These are phyloP conservation scores for Pseudozyma hubeiensis DNA, from an alignment of 1,284 basidiomycete species.

Conservation along the genomic window DNA sequence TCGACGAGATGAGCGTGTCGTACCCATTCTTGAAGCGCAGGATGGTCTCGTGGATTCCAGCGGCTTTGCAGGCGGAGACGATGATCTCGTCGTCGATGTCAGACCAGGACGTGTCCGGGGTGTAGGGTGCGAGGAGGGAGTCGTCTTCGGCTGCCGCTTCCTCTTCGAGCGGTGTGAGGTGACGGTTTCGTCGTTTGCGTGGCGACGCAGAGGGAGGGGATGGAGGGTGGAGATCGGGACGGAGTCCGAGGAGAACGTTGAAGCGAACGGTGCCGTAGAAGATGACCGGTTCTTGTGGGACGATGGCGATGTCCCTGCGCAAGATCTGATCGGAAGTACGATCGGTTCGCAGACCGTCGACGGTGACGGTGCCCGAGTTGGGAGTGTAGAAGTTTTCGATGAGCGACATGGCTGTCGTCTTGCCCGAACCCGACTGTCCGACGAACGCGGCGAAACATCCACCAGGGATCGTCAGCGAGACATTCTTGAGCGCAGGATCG, in stretches of 20 bases:
- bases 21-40: slow-evolving; percentile 88
- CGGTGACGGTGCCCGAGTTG: slow-evolving; percentile 77
- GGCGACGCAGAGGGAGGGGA: slow-evolving; percentile 5
- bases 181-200: slow-evolving; percentile 32
- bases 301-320: slow-evolving; percentile 54
- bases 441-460: slow-evolving; percentile 72
- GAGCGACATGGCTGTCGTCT: slow-evolving; percentile 68
- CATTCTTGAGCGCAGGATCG: slow-evolving; percentile 48
- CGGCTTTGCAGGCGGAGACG: slow-evolving; percentile 14
- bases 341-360: slow-evolving; percentile 88
- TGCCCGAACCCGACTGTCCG: slow-evolving; percentile 63
- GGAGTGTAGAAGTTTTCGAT: slow-evolving; percentile 74
- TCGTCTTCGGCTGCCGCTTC: slow-evolving; percentile 60
- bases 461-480: slow-evolving; percentile 53
- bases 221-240: slow-evolving; percentile 28
- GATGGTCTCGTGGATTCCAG: slow-evolving; percentile 77
- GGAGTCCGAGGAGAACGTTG: slow-evolving; percentile 38
- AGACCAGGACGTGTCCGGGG: slow-evolving; percentile 23
- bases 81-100: slow-evolving; percentile 18
- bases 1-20: slow-evolving; percentile 73
- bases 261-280: slow-evolving; percentile 73
- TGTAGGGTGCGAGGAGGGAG: slow-evolving; percentile 28
- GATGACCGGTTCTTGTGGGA: slow-evolving; percentile 62
- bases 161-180: slow-evolving; percentile 32
- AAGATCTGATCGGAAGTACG: slow-evolving; percentile 75